Conservation (phyloP, 2,329 filamentous ascomycete genomes). For the Monascus ruber region DNA sequence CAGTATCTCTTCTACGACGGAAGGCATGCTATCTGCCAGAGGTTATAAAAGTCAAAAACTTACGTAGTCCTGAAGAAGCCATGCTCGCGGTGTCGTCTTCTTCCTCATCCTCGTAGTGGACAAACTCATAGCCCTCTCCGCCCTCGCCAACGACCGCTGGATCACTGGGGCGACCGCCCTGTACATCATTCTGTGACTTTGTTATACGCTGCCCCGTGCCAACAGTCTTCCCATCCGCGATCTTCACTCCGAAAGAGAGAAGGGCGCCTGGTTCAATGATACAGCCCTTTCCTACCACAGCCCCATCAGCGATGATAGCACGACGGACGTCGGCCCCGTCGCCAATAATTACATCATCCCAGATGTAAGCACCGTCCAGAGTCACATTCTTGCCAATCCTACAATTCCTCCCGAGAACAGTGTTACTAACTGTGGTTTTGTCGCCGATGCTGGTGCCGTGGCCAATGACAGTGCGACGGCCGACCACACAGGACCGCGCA, state of each 20-base stretch:
- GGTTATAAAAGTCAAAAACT: conserved; percentile 4
- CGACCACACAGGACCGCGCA: conserved; percentile 58
- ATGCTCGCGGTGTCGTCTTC: conserved; percentile 56
- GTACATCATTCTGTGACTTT: conserved; percentile 32
- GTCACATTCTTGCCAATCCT: conserved; percentile 74
- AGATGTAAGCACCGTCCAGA: conserved; percentile 72
- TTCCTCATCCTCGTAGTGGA: conserved; percentile 55
- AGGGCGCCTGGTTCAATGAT: conserved; percentile 61
- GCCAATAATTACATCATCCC: conserved; percentile 70
- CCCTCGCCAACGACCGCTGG: conserved; percentile 44
- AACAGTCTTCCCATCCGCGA: conserved; percentile 50
- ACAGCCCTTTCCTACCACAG: conserved; percentile 58
- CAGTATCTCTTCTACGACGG: background rate
- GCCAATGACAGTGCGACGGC: conserved; percentile 63
- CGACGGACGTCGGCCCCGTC: conserved; percentile 60
- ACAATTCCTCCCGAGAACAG: conserved; percentile 73
- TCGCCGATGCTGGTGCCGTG: conserved; percentile 64
- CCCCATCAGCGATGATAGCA: conserved; percentile 66
- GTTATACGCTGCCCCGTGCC: conserved; percentile 33
- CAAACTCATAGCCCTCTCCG: conserved; percentile 54
- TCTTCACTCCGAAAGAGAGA: conserved; percentile 64
- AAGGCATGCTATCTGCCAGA: background rate
- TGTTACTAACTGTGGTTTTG: conserved; percentile 58
- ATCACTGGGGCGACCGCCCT: conserved; percentile 36
- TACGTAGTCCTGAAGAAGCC: conserved; percentile 31